Evolutionary conservation across 768 basidiomycete species (phyloP), one percentile per base, ranked within the genome.

Genomic region (Xerocomellus dryophilus): DNA sequence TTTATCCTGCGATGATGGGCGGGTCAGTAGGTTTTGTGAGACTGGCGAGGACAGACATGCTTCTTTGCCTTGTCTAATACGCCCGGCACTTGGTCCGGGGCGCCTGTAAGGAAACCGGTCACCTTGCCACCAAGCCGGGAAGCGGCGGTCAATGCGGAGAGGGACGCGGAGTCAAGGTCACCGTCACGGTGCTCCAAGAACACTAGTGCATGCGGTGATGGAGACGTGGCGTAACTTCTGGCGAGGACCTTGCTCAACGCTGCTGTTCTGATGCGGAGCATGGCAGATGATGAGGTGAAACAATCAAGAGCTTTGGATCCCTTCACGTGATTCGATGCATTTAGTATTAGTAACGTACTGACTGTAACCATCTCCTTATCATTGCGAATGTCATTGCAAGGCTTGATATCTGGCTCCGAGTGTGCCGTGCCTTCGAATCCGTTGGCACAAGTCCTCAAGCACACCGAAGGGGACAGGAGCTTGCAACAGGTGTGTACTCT

Each of bases 71-170:
- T 81, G 59, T 85, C 85, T 7, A 93, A 73, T 1, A 88, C 81
- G 32, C 67, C 66, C 35, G 81, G 77, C 17, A 94, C 80, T 63
- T 89, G 80, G 23, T 84, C 84, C 57, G 82, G 76, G 21, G 77
- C 77, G n/a, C 86, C 90, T 18, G 90, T 75, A 38, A 93, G 70
- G 34, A 93, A 76, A 11, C 86, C 87, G 43, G 92, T 89, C 35
- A 98, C 88, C 64, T 89, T 77, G 4, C 93, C 93, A 42, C 93
- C 93, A 2, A 98, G 80, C 60, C 86, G 80, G 53, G 82, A 76
- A 2, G 95, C 97, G 40, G 97, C 97, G 2, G 94, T 92, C 58
- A 99, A 74, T 23, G 97, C 96, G 32, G 90, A 94, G 53, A 98
- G 78, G 14, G 90, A 90, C 14, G 84, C 86, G 2, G 93, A 81